A percentile compares a stretch with the other conserved stretches of the same genome.
Evolutionary conservation across 2,329 filamentous ascomycete species (phyloP).

Genomic region (Gaeumannomyces sp.): DNA sequence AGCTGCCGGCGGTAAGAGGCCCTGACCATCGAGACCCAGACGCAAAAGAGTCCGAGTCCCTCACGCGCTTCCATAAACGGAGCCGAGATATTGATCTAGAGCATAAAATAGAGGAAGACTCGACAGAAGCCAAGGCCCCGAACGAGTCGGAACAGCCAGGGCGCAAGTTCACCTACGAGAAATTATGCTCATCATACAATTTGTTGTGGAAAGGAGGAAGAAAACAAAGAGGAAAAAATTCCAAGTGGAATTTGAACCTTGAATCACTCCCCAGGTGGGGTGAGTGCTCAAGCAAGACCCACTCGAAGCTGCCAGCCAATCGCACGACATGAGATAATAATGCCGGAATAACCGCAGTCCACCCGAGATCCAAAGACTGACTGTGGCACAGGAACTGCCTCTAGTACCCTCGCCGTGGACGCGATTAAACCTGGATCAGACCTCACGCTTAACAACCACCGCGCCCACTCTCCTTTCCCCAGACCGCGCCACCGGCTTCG

Average conservation of each 20-base stretch:
- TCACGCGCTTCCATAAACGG: slow-evolving; percentile 69
- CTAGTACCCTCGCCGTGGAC: not conserved
- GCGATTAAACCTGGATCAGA: slow-evolving; percentile 6
- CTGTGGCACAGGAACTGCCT: too few relatives aligned
- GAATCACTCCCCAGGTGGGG: not conserved
- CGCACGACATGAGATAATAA: slow-evolving; percentile 16
- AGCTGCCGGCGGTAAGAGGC: slow-evolving; percentile 70
- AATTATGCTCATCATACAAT: slow-evolving; percentile 63
- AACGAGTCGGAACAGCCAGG: slow-evolving; percentile 6
- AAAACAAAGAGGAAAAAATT: slow-evolving; percentile 25
- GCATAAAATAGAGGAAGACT: slow-evolving; percentile 70
- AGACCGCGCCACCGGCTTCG: slow-evolving; percentile 19
- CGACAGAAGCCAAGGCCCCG: slow-evolving; percentile 40
- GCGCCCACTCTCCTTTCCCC: slow-evolving; percentile 25
- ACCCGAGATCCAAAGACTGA: slow-evolving; percentile 2
- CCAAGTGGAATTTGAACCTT: slow-evolving; percentile 12
- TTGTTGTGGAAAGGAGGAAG: slow-evolving; percentile 38
- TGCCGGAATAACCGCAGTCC: slow-evolving; percentile 14
- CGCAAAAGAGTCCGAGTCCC: slow-evolving; percentile 33
- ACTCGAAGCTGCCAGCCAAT: slow-evolving; percentile 13
- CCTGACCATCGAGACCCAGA: slow-evolving; percentile 48
- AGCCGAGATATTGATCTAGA: slow-evolving; percentile 52
- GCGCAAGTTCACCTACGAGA: slow-evolving; percentile 67
- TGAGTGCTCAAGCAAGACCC: not conserved
- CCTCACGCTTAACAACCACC: slow-evolving; percentile 5